Evolutionary conservation across 1,139 yeast genomes (phyloP).

Genomic region (Geotrichum fermentans): DNA sequence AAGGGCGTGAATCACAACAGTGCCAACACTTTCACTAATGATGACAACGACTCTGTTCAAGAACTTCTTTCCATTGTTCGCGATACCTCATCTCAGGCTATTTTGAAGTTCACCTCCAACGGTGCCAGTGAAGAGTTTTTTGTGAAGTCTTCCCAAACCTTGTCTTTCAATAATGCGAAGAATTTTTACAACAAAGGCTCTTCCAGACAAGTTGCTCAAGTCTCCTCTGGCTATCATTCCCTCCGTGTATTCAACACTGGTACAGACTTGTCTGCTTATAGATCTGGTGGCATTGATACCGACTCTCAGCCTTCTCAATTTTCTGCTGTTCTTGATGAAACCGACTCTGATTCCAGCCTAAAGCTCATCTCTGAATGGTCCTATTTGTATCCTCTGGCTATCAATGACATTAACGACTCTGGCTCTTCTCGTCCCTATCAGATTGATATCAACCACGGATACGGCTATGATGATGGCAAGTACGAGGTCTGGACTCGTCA

Average conservation of each 20-base stretch:
- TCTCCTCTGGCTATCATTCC: constrained; percentile 18
- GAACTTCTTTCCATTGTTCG: constrained; percentile 18
- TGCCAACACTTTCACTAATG: constrained; percentile 12
- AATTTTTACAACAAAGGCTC: constrained; percentile 14
- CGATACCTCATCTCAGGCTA: constrained; percentile 17
- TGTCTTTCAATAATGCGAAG: constrained; percentile 19
- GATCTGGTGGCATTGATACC: constrained; percentile 3
- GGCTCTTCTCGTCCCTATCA: constrained; percentile 4
- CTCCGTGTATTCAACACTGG: constrained; percentile 15
- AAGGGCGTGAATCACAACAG: constrained; percentile 14
- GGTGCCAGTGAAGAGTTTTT: constrained; percentile 10
- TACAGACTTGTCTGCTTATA: constrained; percentile 11
- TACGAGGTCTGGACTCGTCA: constrained; percentile 21
- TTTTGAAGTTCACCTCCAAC: constrained; percentile 17
- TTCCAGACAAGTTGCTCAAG: constrained; percentile 16
- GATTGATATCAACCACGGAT: constrained; percentile 17
- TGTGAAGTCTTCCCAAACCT: constrained; percentile 19
- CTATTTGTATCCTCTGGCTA: constrained; percentile 20
- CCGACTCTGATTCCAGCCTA: constrained; percentile 14
- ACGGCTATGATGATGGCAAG: constrained; percentile 14
- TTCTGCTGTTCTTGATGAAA: constrained; percentile 13
- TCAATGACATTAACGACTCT: constrained; percentile 10
- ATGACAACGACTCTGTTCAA: constrained; percentile 9
- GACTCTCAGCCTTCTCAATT: constrained; percentile 14
- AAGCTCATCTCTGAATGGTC: constrained; percentile 14